Evolutionary conservation across 495 filamentous ascomycete genomes (phyloP).

Genomic region (Apiosordaria backusii): DNA sequence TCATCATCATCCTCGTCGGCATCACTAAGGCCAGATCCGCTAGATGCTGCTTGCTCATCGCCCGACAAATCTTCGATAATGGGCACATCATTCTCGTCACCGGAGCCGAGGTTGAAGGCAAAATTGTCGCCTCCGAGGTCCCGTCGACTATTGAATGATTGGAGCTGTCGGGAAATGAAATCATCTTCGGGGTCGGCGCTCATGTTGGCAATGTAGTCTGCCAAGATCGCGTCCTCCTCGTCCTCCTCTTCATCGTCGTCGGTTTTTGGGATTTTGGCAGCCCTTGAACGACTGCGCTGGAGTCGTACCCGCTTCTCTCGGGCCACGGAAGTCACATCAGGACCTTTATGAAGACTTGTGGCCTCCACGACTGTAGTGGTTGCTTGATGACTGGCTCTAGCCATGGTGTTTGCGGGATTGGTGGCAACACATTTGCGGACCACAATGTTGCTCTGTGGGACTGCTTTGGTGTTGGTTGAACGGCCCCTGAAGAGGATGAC

Average conservation of each 20-base stretch:
- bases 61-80: conserved; percentile 13
- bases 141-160: conserved; percentile 33
- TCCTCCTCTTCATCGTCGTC: conserved; percentile 25
- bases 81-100: conserved; percentile 6
- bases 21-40: conserved; percentile 21
- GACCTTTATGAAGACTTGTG: neutral
- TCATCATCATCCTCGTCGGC: conserved; percentile 33
- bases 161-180: conserved; percentile 17
- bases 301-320: neutral
- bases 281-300: neutral
- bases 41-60: conserved; percentile 27
- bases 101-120: conserved; percentile 26
- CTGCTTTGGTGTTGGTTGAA: conserved; percentile 16
- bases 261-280: conserved; percentile 10
- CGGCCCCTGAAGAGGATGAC: conserved; percentile 64
- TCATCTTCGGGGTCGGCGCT: conserved; percentile 39
- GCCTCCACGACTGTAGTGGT: neutral
- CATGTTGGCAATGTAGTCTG: conserved; percentile 79
- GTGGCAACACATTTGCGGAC: neutral
- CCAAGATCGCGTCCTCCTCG: conserved; percentile 56
- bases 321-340: neutral
- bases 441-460: neutral
- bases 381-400: neutral
- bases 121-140: conserved; percentile 48
- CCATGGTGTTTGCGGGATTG: neutral